Evolutionary conservation across 169 alveolate genomes (phyloP), one percentile per base, ranked within the genome.

Genomic region (Plasmodium falciparum): DNA sequence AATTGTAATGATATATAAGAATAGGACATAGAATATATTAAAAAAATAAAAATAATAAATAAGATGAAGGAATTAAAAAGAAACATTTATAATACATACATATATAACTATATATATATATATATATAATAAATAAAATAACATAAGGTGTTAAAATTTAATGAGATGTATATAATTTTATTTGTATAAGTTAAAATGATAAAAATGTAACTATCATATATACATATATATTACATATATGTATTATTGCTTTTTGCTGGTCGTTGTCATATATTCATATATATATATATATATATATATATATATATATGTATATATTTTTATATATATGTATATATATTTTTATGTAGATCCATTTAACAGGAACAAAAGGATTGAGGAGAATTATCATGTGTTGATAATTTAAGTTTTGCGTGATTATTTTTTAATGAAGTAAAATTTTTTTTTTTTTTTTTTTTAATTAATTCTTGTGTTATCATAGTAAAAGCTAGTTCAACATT

Each of bases 401-500:
- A 59, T 45, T 78, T 78, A n/a, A 78, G 78, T 61, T 78, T 78
- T 17, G 78, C 20, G n/a, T 78, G 89, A 45, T 15, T n/a, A 13
- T 17, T 59, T 2, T 71, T 71, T 20, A 24, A 33, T 8, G 76
- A 49, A 13, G 56, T 50, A 3, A 52, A 26, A 58, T 43, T 78
- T 52, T 78, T 78, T 66, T 74, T 74, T 52, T 78, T 78, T 52
- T 78, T 78, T 45, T 78, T 88, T 63, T 88, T 74, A 47, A 88
- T 67, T 15, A 92, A 85, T 50, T 75, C 90, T 58, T 90, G 92
- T 58, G 94, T 93, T 47, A 93, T 83, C 69, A 83, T 85, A 12
- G 76, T 73, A 67, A 93, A 93, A 2, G 95, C 98, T 83, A 93
- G 90, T 70, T 95, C 97, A 17, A 96, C 98, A 86, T 96, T 96